Percentiles rank a stretch among this genome's conserved stretches.
Conservation (phyloP, 2,329 filamentous ascomycete species). For the Rachicladosporium sp. region DNA sequence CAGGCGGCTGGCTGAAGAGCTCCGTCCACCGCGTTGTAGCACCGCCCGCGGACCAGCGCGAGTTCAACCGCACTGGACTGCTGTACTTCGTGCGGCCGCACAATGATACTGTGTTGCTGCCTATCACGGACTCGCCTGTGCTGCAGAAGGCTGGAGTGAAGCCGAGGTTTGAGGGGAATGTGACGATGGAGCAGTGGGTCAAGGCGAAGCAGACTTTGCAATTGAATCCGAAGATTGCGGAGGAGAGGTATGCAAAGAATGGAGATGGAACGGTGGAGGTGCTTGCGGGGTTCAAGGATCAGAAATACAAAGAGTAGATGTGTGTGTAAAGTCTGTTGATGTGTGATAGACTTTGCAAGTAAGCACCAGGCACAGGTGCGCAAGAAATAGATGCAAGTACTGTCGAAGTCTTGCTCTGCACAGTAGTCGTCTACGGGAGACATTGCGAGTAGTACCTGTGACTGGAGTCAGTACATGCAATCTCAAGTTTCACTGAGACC, state of each 20-base stretch:
- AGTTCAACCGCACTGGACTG: slow-evolving; percentile 38
- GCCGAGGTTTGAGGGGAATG: slow-evolving; percentile 21
- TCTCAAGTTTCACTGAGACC: too few species aligned
- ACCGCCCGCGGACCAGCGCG: slow-evolving; percentile 36
- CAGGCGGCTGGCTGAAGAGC: slow-evolving; percentile 34
- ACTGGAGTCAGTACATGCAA: too few species aligned
- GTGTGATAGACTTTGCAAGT: too few species aligned
- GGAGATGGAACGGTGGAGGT: neutral
- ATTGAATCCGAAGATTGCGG: slow-evolving; percentile 1
- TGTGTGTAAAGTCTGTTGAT: neutral
- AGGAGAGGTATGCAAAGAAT: neutral
- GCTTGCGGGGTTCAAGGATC: neutral
- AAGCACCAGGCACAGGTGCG: too few species aligned
- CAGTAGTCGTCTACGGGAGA: too few species aligned
- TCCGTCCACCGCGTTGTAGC: slow-evolving; percentile 37
- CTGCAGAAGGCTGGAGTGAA: slow-evolving; percentile 23
- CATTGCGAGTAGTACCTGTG: too few species aligned
- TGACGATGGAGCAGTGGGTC: slow-evolving; percentile 36
- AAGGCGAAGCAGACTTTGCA: slow-evolving; percentile 24
- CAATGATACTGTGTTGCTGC: slow-evolving; percentile 26
- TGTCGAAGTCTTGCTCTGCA: too few species aligned
- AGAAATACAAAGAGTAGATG: neutral
- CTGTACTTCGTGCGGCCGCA: slow-evolving; percentile 40
- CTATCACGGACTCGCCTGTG: slow-evolving; percentile 26
- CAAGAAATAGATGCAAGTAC: too few species aligned